Percentiles rank a stretch among this genome's conserved stretches.
phyloP scores from a whole-genome alignment of 2,329 filamentous ascomycete genomes.

The Sporothrix mexicana region DNA sequence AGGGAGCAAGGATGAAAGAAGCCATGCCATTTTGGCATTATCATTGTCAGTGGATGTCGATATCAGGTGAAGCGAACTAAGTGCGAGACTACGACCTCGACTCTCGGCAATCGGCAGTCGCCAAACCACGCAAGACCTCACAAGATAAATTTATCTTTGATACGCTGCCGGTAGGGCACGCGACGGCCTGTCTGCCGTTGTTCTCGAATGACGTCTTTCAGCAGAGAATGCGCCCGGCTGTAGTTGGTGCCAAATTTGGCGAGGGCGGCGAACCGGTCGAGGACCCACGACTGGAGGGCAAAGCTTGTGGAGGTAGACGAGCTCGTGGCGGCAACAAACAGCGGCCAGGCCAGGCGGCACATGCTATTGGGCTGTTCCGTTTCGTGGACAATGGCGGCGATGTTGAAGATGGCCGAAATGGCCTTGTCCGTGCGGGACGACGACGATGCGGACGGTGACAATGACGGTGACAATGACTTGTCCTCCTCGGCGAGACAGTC shows the following conservation, averaged over 20 bases:
- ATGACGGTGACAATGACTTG: background rate
- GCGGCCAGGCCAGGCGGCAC: background rate
- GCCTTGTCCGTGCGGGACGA: background rate
- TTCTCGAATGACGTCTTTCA: conserved; percentile 3
- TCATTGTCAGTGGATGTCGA: background rate
- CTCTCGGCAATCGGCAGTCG: background rate
- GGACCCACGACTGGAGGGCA: background rate
- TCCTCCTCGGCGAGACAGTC: background rate
- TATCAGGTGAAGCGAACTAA: background rate
- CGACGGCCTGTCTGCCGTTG: background rate
- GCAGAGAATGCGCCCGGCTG: background rate
- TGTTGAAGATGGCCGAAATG: background rate
- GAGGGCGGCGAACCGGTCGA: background rate
- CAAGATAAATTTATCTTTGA: background rate
- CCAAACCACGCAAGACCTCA: background rate
- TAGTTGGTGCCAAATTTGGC: background rate
- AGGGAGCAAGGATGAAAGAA: background rate
- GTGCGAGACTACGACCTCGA: background rate
- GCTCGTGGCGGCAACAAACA: background rate
- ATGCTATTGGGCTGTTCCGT: background rate
- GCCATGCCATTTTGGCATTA: background rate
- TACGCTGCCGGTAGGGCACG: background rate
- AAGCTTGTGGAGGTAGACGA: background rate
- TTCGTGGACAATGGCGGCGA: background rate
- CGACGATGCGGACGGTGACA: background rate